These are phyloP conservation scores for Lachancea nothofagi DNA, from an alignment of 805 yeast genomes.

Conservation along the genomic window DNA sequence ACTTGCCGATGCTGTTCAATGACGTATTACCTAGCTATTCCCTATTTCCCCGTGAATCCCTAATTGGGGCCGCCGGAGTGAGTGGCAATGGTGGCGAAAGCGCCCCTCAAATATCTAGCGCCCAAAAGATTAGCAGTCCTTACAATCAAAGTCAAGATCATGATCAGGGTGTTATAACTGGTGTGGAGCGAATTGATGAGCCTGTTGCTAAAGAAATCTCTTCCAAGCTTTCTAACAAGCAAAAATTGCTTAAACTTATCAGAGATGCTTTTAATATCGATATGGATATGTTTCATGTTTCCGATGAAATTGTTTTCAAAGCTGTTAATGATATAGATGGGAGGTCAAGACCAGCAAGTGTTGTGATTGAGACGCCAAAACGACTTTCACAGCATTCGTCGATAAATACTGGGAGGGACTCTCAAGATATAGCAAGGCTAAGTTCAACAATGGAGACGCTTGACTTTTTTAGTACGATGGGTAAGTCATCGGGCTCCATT, in stretches of 20 bases:
- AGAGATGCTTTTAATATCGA: slow-evolving; percentile 62
- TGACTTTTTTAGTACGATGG: slow-evolving; percentile 30
- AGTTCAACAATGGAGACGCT: slow-evolving; percentile 28
- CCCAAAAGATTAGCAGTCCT: background rate
- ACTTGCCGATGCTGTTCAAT: slow-evolving; percentile 60
- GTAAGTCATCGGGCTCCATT: slow-evolving; percentile 30
- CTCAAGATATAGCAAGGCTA: slow-evolving; percentile 20
- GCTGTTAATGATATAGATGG: slow-evolving; percentile 36
- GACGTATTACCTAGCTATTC: slow-evolving; percentile 50
- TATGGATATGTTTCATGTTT: slow-evolving; percentile 50
- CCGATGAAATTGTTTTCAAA: slow-evolving; percentile 55
- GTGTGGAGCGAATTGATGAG: slow-evolving; percentile 41
- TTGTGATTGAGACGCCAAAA: slow-evolving; percentile 43
- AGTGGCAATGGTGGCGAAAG: background rate
- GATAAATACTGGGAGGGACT: slow-evolving; percentile 17
- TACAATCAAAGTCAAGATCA: slow-evolving; percentile 4
- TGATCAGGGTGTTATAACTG: slow-evolving; percentile 36
- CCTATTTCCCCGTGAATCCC: slow-evolving; percentile 46
- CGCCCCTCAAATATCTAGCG: background rate
- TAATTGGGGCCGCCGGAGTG: slow-evolving; percentile 51
- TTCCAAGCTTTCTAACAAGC: slow-evolving; percentile 34
- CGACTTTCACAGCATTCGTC: slow-evolving; percentile 37
- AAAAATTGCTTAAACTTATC: slow-evolving; percentile 48
- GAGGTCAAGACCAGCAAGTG: slow-evolving; percentile 41
- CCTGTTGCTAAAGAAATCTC: slow-evolving; percentile 26